Evolutionary conservation across 768 basidiomycete species (phyloP), one percentile per base, ranked within the genome.

Genomic region (Artomyces pyxidatus): DNA sequence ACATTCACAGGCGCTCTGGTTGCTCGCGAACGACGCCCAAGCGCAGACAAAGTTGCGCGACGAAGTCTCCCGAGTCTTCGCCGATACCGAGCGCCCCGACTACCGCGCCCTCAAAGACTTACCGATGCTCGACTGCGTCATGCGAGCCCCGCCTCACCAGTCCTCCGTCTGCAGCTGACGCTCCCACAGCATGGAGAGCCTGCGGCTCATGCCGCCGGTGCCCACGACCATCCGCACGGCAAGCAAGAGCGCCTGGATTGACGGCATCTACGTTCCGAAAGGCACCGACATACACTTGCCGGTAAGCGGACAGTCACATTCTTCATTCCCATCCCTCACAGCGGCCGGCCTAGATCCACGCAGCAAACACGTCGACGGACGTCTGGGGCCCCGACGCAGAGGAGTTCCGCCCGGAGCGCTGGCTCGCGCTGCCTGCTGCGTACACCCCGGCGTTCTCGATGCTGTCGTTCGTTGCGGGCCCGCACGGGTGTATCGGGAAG

Each of bases 371-470:
- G 1, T 74, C 70, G 67, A 71, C 70, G 45, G 67, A 63, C 11
- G 52, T 74, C 10, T 78, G 75, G 76, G 76, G 76, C 12, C 67
- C 68, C 41, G 73, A 78, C 49, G 75, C 75, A 2, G 72, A 74
- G 54, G 70, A 72, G 71, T 73, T 76, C 59, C 66, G 61, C 26
- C 77, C 76, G 1, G 61, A 61, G 11, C 69, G 77, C 32, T 77
- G 76, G 75, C 64, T 71, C 6, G 58, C 67, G 48, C 65, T 70
- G 1, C 70, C 32, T 12, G 12, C 32, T 12, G 17, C 32, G 17
- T 35, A 67, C 57, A 65, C 68, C 52, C 47, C 69, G 0, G 57
- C 61, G 1, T 68, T 67, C 42, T 70, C 71, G 3, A 60, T 67
- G 14, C 59, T 73, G 17, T 68, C 72, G 0, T 75, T 75, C 58